Percentiles rank a stretch among this genome's conserved stretches.
These are phyloP conservation scores for Lathyrus tuberosus DNA, from an alignment of 306 rosid species.

Conservation along the genomic window DNA sequence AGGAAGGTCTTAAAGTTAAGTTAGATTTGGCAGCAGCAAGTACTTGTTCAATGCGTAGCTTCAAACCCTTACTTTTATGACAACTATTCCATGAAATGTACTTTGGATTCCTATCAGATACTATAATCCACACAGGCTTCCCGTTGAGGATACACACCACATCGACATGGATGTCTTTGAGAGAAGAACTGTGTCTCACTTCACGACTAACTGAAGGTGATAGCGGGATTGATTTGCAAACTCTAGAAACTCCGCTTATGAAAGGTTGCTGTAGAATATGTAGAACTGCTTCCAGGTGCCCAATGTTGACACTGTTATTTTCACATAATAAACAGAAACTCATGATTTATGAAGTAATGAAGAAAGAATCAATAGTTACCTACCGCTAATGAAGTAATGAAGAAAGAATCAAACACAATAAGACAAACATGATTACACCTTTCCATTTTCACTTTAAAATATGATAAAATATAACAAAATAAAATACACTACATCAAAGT, in stretches of 20 bases:
- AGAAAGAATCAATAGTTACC: slow-evolving; percentile 7
- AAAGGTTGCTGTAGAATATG: slow-evolving; percentile 83
- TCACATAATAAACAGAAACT: slow-evolving; percentile 15
- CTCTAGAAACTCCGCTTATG: slow-evolving; percentile 80
- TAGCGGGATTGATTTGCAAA: slow-evolving; percentile 75
- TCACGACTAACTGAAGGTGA: slow-evolving; percentile 43
- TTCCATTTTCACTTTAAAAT: background rate
- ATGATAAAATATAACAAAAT: background rate
- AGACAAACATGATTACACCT: background rate
- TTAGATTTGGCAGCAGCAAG: slow-evolving; percentile 61
- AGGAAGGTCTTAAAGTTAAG: slow-evolving; percentile 71
- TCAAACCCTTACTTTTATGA: slow-evolving; percentile 64
- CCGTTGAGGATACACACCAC: slow-evolving; percentile 65
- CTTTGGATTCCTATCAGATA: slow-evolving; percentile 80
- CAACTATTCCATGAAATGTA: slow-evolving; percentile 63
- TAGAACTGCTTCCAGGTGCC: slow-evolving; percentile 83
- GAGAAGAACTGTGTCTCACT: slow-evolving; percentile 30
- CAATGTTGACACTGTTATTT: slow-evolving; percentile 71
- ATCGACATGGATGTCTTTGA: slow-evolving; percentile 64
- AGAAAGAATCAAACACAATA: slow-evolving; percentile 30
- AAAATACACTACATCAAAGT: slow-evolving; percentile 4
- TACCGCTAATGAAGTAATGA: background rate
- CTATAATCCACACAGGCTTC: slow-evolving; percentile 90
- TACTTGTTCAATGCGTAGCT: slow-evolving; percentile 60
- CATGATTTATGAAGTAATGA: slow-evolving; percentile 10